Conservation (phyloP, 805 yeast genomes). For the Wickerhamomyces silvicola region DNA sequence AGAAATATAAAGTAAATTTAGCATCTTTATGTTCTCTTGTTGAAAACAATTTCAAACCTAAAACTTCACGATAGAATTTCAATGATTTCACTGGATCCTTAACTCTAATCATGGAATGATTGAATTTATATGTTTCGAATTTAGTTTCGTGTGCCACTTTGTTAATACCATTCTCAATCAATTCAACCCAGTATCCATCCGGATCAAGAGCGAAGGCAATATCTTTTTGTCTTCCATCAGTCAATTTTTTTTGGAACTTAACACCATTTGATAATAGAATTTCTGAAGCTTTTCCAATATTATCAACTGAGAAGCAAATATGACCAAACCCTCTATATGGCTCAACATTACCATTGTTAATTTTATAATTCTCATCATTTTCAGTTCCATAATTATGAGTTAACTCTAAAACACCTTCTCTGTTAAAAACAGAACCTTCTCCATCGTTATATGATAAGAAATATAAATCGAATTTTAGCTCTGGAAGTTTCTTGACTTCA, state of each 20-base stretch:
- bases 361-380: conserved; percentile 43
- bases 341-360: conserved; percentile 78
- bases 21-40: conserved; percentile 57
- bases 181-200: conserved; percentile 94
- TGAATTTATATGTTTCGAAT: conserved; percentile 36
- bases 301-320: conserved; percentile 80
- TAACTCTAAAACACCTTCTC: conserved; percentile 70
- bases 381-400: conserved; percentile 77
- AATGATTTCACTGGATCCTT: conserved; percentile 75
- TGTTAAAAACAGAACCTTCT: conserved; percentile 16
- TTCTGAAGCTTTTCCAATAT: conserved; percentile 57
- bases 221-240: conserved; percentile 87
- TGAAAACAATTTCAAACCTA: conserved; percentile 74
- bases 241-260: conserved; percentile 70
- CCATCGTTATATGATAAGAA: conserved; percentile 42
- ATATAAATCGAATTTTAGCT: conserved; percentile 57
- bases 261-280: conserved; percentile 57
- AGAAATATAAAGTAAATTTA: conserved; percentile 77
- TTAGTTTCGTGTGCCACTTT: conserved; percentile 37
- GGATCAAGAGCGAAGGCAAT: conserved; percentile 96
- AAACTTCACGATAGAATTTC: conserved; percentile 67
- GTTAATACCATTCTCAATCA: conserved; percentile 52
- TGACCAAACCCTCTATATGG: conserved; percentile 93
- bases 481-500: conserved; percentile 44
- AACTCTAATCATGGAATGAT: conserved; percentile 91